Evolutionary conservation across 768 basidiomycete species (phyloP).

Genomic region (Trametes cingulata): DNA sequence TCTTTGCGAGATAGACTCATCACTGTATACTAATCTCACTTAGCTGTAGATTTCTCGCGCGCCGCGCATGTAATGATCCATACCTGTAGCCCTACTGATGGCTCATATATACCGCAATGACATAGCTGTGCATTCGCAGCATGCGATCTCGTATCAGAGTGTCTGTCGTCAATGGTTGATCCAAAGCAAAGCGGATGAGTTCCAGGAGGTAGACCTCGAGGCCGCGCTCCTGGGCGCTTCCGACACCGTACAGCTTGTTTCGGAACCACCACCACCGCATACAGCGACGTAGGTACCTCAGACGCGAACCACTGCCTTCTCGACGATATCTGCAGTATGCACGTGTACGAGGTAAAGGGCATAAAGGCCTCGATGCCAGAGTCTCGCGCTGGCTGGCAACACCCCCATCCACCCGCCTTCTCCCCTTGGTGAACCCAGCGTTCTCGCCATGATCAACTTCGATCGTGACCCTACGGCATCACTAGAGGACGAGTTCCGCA

Average conservation of each 20-base stretch:
- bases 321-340: too few species aligned
- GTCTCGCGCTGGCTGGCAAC: not conserved
- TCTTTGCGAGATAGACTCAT: conserved; percentile 2
- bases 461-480: not conserved
- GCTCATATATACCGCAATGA: not conserved
- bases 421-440: too few species aligned
- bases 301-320: too few species aligned
- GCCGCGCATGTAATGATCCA: conserved; percentile 6
- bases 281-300: too few species aligned
- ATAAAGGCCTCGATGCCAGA: too few species aligned
- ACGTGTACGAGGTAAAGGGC: too few species aligned
- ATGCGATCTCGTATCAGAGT: too few species aligned
- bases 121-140: conserved; percentile 1
- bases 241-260: not conserved
- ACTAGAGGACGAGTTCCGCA: not conserved
- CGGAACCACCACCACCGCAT: not conserved
- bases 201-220: too few species aligned
- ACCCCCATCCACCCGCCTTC: not conserved
- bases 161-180: too few species aligned
- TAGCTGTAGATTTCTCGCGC: not conserved
- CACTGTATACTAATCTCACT: not conserved
- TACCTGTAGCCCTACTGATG: conserved; percentile 4
- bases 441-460: not conserved
- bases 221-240: not conserved
- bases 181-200: too few species aligned